A percentile compares a stretch with the other conserved stretches of the same genome.
These are phyloP conservation scores for Flaveria robusta DNA, from an alignment of 129 eudicot species.

Conservation along the genomic window DNA sequence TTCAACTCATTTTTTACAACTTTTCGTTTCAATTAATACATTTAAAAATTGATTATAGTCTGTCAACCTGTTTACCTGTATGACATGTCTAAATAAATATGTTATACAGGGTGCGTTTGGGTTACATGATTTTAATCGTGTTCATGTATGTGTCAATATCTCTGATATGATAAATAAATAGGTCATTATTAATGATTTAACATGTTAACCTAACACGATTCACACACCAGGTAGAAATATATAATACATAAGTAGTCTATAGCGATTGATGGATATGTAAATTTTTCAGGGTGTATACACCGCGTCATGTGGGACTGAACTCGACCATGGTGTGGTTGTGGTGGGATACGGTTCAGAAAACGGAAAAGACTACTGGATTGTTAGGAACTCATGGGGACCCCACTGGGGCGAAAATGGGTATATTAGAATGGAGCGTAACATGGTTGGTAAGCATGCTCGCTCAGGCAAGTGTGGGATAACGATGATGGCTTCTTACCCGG, in stretches of 20 bases:
- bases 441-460: conserved; percentile 3
- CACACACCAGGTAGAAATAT: not conserved
- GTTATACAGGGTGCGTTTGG: too few relatives aligned
- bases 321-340: conserved; percentile 90
- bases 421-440: conserved; percentile 68
- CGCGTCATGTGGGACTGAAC: conserved; percentile 64
- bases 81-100: too few relatives aligned
- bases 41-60: not conserved
- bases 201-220: not conserved
- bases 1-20: not conserved
- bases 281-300: conserved; percentile 70
- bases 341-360: conserved; percentile 87
- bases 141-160: not conserved
- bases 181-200: not conserved
- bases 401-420: conserved; percentile 86
- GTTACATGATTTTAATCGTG: not conserved
- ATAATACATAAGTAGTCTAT: not conserved
- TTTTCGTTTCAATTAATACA: too few relatives aligned
- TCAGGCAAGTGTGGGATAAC: conserved; percentile 85
- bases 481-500: conserved; percentile 78
- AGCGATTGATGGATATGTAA: conserved; percentile 10
- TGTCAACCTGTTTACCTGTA: not conserved
- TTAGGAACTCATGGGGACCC: conserved; percentile 91
- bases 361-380: conserved; percentile 79
- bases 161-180: not conserved